Conservation (phyloP, 371 early-diverging fungal genomes). For the Zopfochytrium polystomum region DNA sequence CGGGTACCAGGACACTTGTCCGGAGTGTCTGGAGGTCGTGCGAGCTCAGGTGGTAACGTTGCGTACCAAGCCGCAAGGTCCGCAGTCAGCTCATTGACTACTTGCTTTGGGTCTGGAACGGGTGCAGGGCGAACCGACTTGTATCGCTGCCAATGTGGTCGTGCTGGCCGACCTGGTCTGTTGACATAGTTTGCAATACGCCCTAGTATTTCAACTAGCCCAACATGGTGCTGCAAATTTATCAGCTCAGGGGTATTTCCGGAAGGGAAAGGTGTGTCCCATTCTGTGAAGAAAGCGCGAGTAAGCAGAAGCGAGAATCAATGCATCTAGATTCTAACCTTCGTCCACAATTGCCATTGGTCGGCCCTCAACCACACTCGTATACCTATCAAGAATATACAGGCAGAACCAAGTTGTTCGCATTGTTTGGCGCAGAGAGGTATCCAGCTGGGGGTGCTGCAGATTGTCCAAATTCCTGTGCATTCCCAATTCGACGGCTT, state of each 20-base stretch:
- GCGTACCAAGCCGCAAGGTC: constrained; percentile 24
- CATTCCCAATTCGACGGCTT: constrained; percentile 44
- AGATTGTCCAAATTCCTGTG: constrained; percentile 41
- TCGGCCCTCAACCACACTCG: constrained; percentile 38
- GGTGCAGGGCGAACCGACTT: not conserved
- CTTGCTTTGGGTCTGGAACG: constrained; percentile 20
- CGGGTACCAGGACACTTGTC: too few relatives aligned
- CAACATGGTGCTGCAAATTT: constrained; percentile 32
- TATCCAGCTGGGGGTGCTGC: constrained; percentile 28
- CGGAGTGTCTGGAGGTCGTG: constrained; percentile 18
- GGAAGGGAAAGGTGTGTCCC: constrained; percentile 38
- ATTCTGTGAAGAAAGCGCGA: constrained; percentile 23
- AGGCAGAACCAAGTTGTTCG: constrained; percentile 42
- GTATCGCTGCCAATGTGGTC: too few relatives aligned
- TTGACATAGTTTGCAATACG: constrained; percentile 40
- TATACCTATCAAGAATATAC: constrained; percentile 41
- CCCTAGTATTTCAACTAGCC: constrained; percentile 39
- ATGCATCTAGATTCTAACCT: constrained; percentile 20
- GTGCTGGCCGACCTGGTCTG: constrained; percentile 28
- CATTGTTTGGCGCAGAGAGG: constrained; percentile 32
- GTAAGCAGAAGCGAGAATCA: not conserved
- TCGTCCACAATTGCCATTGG: constrained; percentile 42
- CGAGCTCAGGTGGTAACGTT: constrained; percentile 22
- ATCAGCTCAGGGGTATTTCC: constrained; percentile 19
- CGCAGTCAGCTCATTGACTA: constrained; percentile 22